Evolutionary conservation across 2,329 filamentous ascomycete genomes (phyloP).

Genomic region (Cordyceps tenuipes): DNA sequence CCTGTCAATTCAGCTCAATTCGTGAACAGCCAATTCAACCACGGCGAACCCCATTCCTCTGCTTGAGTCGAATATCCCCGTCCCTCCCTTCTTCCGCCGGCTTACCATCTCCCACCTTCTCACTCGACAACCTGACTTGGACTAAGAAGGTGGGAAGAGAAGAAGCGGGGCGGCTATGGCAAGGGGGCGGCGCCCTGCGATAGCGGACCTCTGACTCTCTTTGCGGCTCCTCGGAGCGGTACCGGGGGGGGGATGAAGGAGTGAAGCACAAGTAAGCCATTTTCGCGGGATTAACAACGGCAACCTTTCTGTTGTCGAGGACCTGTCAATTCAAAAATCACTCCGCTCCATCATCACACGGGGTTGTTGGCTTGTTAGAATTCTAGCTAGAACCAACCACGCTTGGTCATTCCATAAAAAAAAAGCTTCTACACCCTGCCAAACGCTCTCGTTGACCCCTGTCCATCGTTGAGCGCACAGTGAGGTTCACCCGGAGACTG

Average conservation of each 20-base stretch:
- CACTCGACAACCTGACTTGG: neutral
- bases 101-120: neutral
- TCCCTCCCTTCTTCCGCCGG: neutral
- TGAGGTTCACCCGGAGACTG: too few relatives aligned
- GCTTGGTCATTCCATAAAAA: too few relatives aligned
- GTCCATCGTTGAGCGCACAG: too few relatives aligned
- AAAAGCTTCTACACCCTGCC: too few relatives aligned
- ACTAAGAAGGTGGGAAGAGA: neutral
- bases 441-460: too few relatives aligned
- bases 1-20: neutral
- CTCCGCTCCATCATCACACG: too few relatives aligned
- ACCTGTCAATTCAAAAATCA: neutral
- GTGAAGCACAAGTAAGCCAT: neutral
- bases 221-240: slow-evolving; percentile 3
- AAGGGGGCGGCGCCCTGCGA: slow-evolving; percentile 1
- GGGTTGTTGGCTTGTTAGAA: too few relatives aligned
- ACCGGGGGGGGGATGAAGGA: neutral
- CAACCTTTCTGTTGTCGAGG: neutral
- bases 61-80: too few relatives aligned
- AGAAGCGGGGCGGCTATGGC: neutral
- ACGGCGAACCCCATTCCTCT: neutral
- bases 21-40: neutral
- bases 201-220: neutral
- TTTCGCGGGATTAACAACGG: neutral
- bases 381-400: too few relatives aligned